Percentiles rank a stretch among this genome's conserved stretches.
These are phyloP conservation scores for Microdochium bolleyi DNA, from an alignment of 2,329 filamentous ascomycete species.

Conservation along the genomic window DNA sequence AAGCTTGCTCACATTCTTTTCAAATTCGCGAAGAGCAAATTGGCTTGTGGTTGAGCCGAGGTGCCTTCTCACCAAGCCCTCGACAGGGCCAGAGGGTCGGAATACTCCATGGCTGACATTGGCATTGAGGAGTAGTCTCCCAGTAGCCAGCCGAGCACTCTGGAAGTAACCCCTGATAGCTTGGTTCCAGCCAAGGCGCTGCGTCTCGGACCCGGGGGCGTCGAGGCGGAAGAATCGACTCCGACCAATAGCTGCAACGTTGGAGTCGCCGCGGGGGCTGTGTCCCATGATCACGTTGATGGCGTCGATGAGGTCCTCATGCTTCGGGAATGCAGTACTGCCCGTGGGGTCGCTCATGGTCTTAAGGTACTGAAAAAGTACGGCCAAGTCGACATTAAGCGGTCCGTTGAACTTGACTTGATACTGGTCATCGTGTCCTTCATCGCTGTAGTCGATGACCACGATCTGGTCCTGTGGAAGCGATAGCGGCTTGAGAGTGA, in stretches of 20 bases:
- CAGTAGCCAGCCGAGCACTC: constrained; percentile 44
- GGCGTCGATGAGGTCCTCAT: constrained; percentile 37
- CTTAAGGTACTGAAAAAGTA: constrained; percentile 34
- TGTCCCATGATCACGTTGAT: constrained; percentile 45
- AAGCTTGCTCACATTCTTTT: constrained; percentile 4
- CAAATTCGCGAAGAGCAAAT: constrained; percentile 9
- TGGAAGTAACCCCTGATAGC: constrained; percentile 48
- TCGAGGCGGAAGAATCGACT: constrained; percentile 40
- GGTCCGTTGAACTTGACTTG: constrained; percentile 33
- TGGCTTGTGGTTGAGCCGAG: neutral
- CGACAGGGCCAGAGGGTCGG: constrained; percentile 27
- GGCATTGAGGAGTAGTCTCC: constrained; percentile 43
- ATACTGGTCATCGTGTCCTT: constrained; percentile 25
- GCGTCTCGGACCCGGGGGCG: constrained; percentile 8
- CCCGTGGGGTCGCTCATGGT: constrained; percentile 29
- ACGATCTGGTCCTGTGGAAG: constrained; percentile 26
- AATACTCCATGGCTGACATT: constrained; percentile 49
- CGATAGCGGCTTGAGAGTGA: constrained; percentile 27
- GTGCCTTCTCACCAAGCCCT: constrained; percentile 19
- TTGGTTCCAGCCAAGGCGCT: constrained; percentile 22
- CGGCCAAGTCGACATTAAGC: constrained; percentile 25
- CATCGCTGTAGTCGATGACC: constrained; percentile 24
- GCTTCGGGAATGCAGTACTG: constrained; percentile 37
- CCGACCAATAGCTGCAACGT: constrained; percentile 33
- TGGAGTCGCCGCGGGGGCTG: constrained; percentile 24